These are phyloP conservation scores for Zygosaccharomyces sapae DNA, from an alignment of 1,139 yeast species.

Conservation along the genomic window DNA sequence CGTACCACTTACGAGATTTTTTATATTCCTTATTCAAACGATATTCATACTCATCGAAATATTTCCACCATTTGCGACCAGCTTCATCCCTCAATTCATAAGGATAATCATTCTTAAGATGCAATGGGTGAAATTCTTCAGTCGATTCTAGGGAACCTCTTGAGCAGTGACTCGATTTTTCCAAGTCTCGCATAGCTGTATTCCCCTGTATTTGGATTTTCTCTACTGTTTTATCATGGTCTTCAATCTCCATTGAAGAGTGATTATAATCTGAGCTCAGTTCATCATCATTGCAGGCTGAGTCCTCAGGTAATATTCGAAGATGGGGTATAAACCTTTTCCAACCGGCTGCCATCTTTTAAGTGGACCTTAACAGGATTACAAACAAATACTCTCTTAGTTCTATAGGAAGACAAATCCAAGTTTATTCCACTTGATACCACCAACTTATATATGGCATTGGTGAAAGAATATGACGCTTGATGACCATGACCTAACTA, in stretches of 20 bases:
- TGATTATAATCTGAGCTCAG: too few relatives aligned
- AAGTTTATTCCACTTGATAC: background rate
- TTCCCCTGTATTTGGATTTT: background rate
- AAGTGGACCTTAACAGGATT: background rate
- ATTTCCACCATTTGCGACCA: conserved; percentile 59
- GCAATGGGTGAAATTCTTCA: conserved; percentile 2
- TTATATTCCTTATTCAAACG: conserved; percentile 45
- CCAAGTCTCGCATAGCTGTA: background rate
- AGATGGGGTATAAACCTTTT: conserved; percentile 25
- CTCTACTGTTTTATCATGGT: background rate
- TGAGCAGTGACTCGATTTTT: conserved; percentile 1
- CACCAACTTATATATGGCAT: conserved; percentile 1
- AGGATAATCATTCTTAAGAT: conserved; percentile 25
- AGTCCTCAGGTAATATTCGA: conserved; percentile 30
- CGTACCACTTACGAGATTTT: conserved; percentile 51
- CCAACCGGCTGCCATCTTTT: conserved; percentile 11
- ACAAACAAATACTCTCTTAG: too few relatives aligned
- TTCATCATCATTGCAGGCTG: conserved; percentile 1
- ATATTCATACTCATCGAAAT: conserved; percentile 61
- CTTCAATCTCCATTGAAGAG: conserved; percentile 1
- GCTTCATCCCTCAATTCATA: conserved; percentile 47
- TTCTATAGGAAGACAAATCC: background rate
- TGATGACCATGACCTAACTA: conserved; percentile 1
- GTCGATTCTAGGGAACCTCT: background rate
- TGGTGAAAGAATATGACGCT: background rate